Conservation (phyloP, 306 rosid species). For the Inga oerstediana region DNA sequence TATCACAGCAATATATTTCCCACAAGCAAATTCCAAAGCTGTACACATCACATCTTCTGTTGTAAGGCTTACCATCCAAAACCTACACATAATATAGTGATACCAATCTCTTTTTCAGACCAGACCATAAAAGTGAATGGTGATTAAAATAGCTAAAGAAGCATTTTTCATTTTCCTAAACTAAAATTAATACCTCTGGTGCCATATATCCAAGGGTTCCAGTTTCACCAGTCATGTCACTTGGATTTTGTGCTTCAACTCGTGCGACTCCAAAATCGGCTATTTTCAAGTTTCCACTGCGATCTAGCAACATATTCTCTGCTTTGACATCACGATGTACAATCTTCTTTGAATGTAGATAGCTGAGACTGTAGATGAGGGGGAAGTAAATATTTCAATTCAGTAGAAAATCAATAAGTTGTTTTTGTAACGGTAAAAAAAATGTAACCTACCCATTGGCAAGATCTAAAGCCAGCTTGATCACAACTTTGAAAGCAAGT, state of each 20-base stretch:
- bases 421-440: background rate
- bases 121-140: background rate
- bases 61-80: slow-evolving; percentile 76
- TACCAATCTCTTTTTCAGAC: slow-evolving; percentile 2
- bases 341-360: slow-evolving; percentile 69
- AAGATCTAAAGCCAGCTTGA: slow-evolving; percentile 68
- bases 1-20: slow-evolving; percentile 74
- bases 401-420: background rate
- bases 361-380: slow-evolving; percentile 54
- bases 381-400: background rate
- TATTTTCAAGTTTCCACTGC: slow-evolving; percentile 46
- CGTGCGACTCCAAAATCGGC: slow-evolving; percentile 87
- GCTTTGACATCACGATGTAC: slow-evolving; percentile 79
- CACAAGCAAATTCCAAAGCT: slow-evolving; percentile 82
- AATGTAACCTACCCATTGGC: slow-evolving; percentile 59
- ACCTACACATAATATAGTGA: slow-evolving; percentile 44
- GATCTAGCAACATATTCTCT: slow-evolving; percentile 65
- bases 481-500: slow-evolving; percentile 59
- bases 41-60: slow-evolving; percentile 77
- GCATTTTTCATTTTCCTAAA: background rate
- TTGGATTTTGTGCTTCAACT: slow-evolving; percentile 76
- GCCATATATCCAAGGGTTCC: slow-evolving; percentile 89
- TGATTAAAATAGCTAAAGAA: background rate
- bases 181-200: slow-evolving; percentile 58
- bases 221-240: slow-evolving; percentile 87